These are phyloP conservation scores for Termitomyces sp. DNA, from an alignment of 768 basidiomycete species.

Conservation along the genomic window DNA sequence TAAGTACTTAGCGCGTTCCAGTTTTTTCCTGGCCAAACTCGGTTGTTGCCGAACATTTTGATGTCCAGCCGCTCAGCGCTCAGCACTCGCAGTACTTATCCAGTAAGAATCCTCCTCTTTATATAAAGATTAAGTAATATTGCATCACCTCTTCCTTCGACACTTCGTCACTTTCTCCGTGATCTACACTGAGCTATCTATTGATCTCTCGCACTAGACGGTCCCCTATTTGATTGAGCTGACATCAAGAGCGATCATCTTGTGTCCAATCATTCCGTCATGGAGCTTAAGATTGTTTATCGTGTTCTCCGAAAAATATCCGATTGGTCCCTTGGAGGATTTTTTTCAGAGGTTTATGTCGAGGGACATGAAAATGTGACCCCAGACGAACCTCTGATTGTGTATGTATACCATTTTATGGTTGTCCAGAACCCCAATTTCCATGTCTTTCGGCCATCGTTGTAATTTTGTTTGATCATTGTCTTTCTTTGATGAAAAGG, in stretches of 20 bases:
- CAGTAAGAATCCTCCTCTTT: too few relatives aligned
- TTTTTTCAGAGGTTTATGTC: constrained; percentile 57
- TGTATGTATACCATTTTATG: not conserved
- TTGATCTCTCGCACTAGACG: not conserved
- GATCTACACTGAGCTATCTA: not conserved
- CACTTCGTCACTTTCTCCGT: not conserved
- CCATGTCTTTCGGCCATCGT: not conserved
- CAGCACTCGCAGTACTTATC: too few relatives aligned
- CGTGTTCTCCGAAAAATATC: constrained; percentile 55
- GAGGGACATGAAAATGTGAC: constrained; percentile 54
- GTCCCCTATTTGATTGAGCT: not conserved
- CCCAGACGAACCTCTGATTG: constrained; percentile 26
- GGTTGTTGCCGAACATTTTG: not conserved
- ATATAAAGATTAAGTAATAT: too few relatives aligned
- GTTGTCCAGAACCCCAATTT: not conserved
- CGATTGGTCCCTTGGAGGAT: constrained; percentile 52
- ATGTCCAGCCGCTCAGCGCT: too few relatives aligned
- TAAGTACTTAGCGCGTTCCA: too few relatives aligned
- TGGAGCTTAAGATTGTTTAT: constrained; percentile 53
- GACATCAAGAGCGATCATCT: not conserved
- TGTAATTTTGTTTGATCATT: not conserved
- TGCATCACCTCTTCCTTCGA: too few relatives aligned
- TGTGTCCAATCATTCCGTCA: constrained; percentile 6
- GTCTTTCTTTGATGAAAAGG: not conserved
- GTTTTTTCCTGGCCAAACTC: not conserved